Conservation (phyloP, 371 early-diverging fungal species). For the Mucor circinelloides region DNA sequence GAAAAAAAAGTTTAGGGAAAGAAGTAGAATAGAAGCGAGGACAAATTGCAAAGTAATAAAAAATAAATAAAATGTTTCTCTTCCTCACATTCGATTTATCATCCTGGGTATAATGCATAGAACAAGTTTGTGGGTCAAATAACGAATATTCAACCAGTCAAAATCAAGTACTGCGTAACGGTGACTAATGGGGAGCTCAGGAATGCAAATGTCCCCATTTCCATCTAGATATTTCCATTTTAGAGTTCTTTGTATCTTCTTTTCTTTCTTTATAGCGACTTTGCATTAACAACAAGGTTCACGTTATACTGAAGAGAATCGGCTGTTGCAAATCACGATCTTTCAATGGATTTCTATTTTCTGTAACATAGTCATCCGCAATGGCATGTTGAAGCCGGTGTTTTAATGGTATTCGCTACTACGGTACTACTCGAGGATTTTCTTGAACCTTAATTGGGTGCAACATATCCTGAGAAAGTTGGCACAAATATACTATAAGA, state of each 20-base stretch:
- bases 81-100: neutral
- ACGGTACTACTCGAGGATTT: neutral
- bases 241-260: too few species aligned
- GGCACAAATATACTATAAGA: neutral
- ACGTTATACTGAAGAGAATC: neutral
- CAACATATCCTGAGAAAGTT: neutral
- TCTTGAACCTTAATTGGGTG: neutral
- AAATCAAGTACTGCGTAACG: neutral
- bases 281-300: neutral
- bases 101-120: neutral
- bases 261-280: too few species aligned
- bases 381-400: neutral
- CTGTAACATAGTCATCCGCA: neutral
- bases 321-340: neutral
- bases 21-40: neutral
- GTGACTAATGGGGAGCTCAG: neutral
- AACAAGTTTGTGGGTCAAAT: neutral
- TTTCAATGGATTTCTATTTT: neutral
- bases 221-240: too few species aligned
- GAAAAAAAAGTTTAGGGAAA: neutral
- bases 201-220: neutral
- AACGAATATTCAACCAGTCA: neutral
- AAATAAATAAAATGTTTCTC: neutral
- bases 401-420: neutral
- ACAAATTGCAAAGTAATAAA: neutral